A percentile compares a stretch with the other conserved stretches of the same genome.
phyloP scores from a whole-genome alignment of 192 early-diverging fungal species.

The Coemansia javaensis region DNA sequence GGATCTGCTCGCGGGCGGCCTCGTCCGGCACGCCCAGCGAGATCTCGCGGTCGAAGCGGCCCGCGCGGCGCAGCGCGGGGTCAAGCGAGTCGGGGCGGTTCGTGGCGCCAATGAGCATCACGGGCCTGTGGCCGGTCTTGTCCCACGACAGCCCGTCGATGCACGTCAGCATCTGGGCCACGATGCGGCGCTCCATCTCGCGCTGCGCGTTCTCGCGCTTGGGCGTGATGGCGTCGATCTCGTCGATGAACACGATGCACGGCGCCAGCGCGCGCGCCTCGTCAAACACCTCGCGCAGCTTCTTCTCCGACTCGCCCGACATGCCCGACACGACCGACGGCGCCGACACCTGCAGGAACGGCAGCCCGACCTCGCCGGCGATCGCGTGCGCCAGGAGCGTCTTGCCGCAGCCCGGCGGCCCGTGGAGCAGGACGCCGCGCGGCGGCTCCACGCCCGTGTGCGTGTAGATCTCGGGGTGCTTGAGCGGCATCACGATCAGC shows the following conservation, averaged over 20 bases:
- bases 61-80: slow-evolving; percentile 74
- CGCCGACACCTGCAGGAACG: slow-evolving; percentile 89
- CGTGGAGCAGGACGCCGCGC: slow-evolving; percentile 89
- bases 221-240: slow-evolving; percentile 96
- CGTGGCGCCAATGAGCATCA: slow-evolving; percentile 88
- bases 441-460: slow-evolving; percentile 94
- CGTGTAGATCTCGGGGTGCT: slow-evolving; percentile 86
- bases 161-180: slow-evolving; percentile 92
- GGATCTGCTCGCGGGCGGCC: slow-evolving; percentile 65
- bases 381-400: slow-evolving; percentile 94
- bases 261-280: slow-evolving; percentile 85
- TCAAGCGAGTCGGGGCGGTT: slow-evolving; percentile 86
- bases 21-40: slow-evolving; percentile 89
- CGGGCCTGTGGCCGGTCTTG: slow-evolving; percentile 79
- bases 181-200: slow-evolving; percentile 95
- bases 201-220: slow-evolving; percentile 70
- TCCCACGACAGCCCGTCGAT: slow-evolving; percentile 92
- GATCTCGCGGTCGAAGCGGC: slow-evolving; percentile 86
- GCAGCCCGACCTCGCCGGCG: slow-evolving; percentile 87
- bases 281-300: slow-evolving; percentile 96
- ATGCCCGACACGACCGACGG: slow-evolving; percentile 94
- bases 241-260: slow-evolving; percentile 94
- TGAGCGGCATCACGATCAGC: slow-evolving; percentile 87
- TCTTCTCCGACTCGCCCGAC: slow-evolving; percentile 98
- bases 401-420: slow-evolving; percentile 96